Evolutionary conservation across 805 yeast species (phyloP).

Genomic region (Hanseniaspora jakobsenii): DNA sequence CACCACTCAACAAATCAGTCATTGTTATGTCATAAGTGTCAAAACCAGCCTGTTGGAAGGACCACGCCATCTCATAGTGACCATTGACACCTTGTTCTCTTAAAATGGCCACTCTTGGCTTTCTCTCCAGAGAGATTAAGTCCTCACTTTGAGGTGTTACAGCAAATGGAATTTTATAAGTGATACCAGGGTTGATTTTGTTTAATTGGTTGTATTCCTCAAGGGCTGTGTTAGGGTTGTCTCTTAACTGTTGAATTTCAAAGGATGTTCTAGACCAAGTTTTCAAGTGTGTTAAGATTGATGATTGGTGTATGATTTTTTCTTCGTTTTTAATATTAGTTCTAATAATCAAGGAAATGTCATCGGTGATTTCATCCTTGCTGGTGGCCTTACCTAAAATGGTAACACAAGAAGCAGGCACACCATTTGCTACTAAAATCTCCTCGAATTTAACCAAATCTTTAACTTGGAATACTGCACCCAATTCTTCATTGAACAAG

Average conservation of each 20-base stretch:
- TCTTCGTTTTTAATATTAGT: slow-evolving; percentile 26
- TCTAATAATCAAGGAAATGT: too few species aligned
- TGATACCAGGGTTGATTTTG: slow-evolving; percentile 81
- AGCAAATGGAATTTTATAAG: slow-evolving; percentile 63
- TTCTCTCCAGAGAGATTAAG: slow-evolving; percentile 23
- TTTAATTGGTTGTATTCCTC: slow-evolving; percentile 64
- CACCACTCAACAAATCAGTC: slow-evolving; percentile 77
- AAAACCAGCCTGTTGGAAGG: slow-evolving; percentile 90
- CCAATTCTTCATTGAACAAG: slow-evolving; percentile 86
- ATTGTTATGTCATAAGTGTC: slow-evolving; percentile 90
- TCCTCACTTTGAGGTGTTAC: slow-evolving; percentile 32
- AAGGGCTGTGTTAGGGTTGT: slow-evolving; percentile 80
- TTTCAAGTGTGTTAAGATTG: slow-evolving; percentile 65
- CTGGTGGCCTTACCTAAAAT: slow-evolving; percentile 53
- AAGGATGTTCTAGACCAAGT: slow-evolving; percentile 82
- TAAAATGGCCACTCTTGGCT: slow-evolving; percentile 86
- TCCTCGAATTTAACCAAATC: slow-evolving; percentile 45
- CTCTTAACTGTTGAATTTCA: slow-evolving; percentile 81
- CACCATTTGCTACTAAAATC: slow-evolving; percentile 46
- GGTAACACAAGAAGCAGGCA: slow-evolving; percentile 42
- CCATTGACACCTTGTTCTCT: slow-evolving; percentile 99
- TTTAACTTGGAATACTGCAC: slow-evolving; percentile 84
- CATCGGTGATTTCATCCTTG: too few species aligned
- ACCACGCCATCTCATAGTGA: slow-evolving; percentile 97
- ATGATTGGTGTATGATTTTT: slow-evolving; percentile 35